Conservation (phyloP, 1,139 yeast genomes). For the Kodamaea suecica region DNA sequence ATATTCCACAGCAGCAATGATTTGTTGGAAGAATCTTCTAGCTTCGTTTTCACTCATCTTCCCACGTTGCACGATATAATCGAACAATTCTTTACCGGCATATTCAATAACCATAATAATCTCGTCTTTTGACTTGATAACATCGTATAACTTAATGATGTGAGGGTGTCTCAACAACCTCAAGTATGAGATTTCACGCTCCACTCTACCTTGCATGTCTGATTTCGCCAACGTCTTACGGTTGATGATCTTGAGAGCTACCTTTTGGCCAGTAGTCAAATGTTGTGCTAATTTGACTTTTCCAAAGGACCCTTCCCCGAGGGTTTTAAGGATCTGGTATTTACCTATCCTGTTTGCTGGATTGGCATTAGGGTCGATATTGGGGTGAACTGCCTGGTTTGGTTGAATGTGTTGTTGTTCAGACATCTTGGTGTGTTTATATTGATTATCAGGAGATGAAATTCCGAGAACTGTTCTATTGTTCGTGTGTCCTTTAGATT, state of each 20-base stretch:
- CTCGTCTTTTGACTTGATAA: slow-evolving; percentile 92
- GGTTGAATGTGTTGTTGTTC: slow-evolving; percentile 1
- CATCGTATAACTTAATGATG: slow-evolving; percentile 93
- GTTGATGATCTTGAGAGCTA: slow-evolving; percentile 91
- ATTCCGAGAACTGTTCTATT: too few species aligned
- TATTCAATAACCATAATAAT: slow-evolving; percentile 97
- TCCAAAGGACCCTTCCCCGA: slow-evolving; percentile 98
- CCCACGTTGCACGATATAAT: slow-evolving; percentile 92
- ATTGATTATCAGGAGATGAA: too few species aligned
- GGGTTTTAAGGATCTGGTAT: slow-evolving; percentile 88
- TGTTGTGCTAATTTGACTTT: slow-evolving; percentile 96
- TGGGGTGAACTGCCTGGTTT: slow-evolving; percentile 12
- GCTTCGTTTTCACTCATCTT: slow-evolving; percentile 95
- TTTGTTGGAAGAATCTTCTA: slow-evolving; percentile 92
- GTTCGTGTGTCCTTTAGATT: too few species aligned
- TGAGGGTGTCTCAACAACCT: slow-evolving; percentile 93
- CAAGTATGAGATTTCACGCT: slow-evolving; percentile 88
- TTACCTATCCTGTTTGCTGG: slow-evolving; percentile 70
- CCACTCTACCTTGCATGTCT: slow-evolving; percentile 97
- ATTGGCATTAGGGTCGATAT: slow-evolving; percentile 28
- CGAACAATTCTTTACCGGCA: slow-evolving; percentile 95
- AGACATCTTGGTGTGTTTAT: not conserved
- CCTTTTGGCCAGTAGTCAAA: slow-evolving; percentile 86
- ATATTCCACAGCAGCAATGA: slow-evolving; percentile 95
- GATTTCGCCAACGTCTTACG: slow-evolving; percentile 90